phyloP scores from a whole-genome alignment of 2,329 filamentous ascomycete genomes.

The Alternaria hordeiaustralica region DNA sequence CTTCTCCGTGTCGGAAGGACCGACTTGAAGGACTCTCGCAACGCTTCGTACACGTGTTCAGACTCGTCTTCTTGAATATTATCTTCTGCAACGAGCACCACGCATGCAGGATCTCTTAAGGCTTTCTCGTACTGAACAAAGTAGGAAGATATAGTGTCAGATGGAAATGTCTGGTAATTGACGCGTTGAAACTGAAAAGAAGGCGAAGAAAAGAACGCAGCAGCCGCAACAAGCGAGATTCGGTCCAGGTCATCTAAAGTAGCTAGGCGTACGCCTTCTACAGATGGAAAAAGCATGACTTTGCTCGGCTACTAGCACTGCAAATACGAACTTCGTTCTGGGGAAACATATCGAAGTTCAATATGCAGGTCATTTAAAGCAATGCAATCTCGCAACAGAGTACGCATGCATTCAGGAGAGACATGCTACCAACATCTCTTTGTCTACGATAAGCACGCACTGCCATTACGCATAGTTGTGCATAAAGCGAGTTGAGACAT shows the following conservation, averaged over 20 bases:
- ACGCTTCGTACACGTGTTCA: slow-evolving; percentile 27
- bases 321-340: neutral
- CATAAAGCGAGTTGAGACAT: slow-evolving; percentile 1
- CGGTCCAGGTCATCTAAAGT: slow-evolving; percentile 30
- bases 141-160: slow-evolving; percentile 33
- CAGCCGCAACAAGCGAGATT: slow-evolving; percentile 37
- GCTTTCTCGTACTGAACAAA: slow-evolving; percentile 22
- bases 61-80: slow-evolving; percentile 16
- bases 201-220: slow-evolving; percentile 40
- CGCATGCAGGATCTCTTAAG: slow-evolving; percentile 18
- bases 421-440: neutral
- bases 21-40: slow-evolving; percentile 19
- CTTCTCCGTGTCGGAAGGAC: slow-evolving; percentile 5
- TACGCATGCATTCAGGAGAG: neutral
- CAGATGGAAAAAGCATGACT: slow-evolving; percentile 21
- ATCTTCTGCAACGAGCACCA: slow-evolving; percentile 28
- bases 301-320: neutral
- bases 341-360: neutral
- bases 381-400: neutral
- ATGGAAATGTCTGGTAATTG: slow-evolving; percentile 24
- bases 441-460: neutral
- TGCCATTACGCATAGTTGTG: neutral
- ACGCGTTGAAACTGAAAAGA: slow-evolving; percentile 38
- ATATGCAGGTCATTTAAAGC: neutral
- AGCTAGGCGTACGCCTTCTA: slow-evolving; percentile 32